A percentile compares a stretch with the other conserved stretches of the same genome.
Conservation (phyloP, 2,329 filamentous ascomycete genomes). For the Bipolaris oryzae region DNA sequence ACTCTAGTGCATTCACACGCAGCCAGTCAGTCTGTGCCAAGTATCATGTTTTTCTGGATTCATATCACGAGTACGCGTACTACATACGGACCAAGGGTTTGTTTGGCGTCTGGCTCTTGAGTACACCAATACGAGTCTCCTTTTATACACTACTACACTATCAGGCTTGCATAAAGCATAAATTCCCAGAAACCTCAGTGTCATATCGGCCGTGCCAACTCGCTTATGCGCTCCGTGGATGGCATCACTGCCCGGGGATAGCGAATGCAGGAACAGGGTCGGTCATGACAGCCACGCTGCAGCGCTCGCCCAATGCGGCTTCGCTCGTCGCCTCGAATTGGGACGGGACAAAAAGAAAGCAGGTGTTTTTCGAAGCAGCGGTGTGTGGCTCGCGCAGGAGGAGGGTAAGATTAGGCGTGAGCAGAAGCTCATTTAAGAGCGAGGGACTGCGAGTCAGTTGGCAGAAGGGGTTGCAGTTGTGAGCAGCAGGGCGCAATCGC, state of each 20-base stretch:
- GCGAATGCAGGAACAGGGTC: conserved; percentile 12
- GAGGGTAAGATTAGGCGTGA: background rate
- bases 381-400: conserved; percentile 4
- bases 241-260: background rate
- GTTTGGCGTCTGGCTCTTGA: no score
- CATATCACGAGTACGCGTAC: no score
- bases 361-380: conserved; percentile 6
- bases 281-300: conserved; percentile 1
- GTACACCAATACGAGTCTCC: no score
- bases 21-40: background rate
- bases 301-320: background rate
- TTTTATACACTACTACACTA: background rate
- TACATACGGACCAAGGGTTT: no score
- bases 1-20: background rate
- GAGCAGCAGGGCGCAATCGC: background rate
- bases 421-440: conserved; percentile 1
- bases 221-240: conserved; percentile 2
- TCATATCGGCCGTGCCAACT: conserved; percentile 1
- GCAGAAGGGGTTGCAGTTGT: background rate
- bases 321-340: background rate
- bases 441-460: background rate
- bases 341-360: background rate
- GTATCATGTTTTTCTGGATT: background rate
- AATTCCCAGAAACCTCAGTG: background rate
- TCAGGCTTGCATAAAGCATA: background rate